Conservation (phyloP, 331 rosid genomes). For the Rosa hybrid region DNA sequence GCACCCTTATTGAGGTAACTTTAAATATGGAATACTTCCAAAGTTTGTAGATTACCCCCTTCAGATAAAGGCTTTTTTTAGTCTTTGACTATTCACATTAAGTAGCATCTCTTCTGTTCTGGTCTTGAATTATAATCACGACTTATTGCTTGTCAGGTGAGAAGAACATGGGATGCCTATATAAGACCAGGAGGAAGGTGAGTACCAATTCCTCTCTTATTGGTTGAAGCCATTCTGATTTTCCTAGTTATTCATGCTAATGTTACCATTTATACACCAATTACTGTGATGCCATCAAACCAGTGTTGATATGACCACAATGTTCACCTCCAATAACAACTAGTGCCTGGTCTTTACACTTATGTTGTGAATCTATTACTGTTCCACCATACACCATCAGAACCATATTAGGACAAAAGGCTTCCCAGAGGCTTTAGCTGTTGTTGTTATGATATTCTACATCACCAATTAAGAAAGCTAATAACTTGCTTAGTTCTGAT, state of each 20-base stretch:
- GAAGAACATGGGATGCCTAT: conserved; percentile 96
- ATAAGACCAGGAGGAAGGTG: conserved; percentile 95
- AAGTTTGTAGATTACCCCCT: neutral
- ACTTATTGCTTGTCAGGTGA: conserved; percentile 55
- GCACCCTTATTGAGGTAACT: conserved; percentile 86
- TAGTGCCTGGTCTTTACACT: conserved; percentile 2
- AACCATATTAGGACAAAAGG: neutral
- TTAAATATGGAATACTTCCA: conserved; percentile 6
- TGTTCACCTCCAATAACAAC: neutral
- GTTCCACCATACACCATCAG: neutral
- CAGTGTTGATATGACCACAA: neutral
- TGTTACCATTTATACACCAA: neutral
- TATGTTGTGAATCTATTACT: neutral
- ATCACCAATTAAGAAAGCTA: neutral
- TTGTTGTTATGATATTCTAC: neutral
- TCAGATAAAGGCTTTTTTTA: neutral
- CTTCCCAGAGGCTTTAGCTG: neutral
- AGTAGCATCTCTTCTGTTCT: neutral
- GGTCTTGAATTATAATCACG: conserved; percentile 9
- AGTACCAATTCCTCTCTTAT: conserved; percentile 7
- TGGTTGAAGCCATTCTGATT: neutral
- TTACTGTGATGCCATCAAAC: neutral
- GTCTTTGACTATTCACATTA: neutral
- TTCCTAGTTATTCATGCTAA: neutral
- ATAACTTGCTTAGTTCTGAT: neutral